Evolutionary conservation across 2,329 filamentous ascomycete genomes (phyloP).

Genomic region (Mycosphaerella arachidis): DNA sequence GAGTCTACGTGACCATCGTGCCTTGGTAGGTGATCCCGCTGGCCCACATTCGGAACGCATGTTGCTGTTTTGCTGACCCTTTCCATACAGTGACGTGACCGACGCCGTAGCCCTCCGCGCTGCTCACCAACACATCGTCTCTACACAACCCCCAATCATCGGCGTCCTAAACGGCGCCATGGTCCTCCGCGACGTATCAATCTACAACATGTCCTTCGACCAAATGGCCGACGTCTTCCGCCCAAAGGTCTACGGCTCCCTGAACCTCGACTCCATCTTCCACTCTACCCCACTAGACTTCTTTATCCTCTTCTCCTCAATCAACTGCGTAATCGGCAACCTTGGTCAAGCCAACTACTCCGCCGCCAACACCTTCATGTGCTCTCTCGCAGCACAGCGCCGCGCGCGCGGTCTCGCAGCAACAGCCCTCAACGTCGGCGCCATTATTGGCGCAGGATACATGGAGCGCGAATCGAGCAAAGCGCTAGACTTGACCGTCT

Average conservation of each 20-base stretch:
- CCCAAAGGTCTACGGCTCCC: conserved; percentile 50
- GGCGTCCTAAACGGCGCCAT: conserved; percentile 46
- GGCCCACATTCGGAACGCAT: too few relatives aligned
- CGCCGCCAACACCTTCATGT: conserved; percentile 40
- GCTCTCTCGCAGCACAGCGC: conserved; percentile 34
- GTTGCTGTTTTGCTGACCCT: too few relatives aligned
- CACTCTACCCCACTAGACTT: conserved; percentile 30
- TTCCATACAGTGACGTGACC: conserved; percentile 21
- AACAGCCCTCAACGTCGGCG: conserved; percentile 50
- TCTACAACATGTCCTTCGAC: conserved; percentile 46
- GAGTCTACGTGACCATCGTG: not conserved
- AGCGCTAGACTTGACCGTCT: not conserved
- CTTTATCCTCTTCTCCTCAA: conserved; percentile 52
- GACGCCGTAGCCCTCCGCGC: conserved; percentile 15
- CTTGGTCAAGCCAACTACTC: conserved; percentile 57
- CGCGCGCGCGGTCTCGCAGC: conserved; percentile 40
- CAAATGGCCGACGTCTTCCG: conserved; percentile 42
- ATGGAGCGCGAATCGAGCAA: conserved; percentile 16
- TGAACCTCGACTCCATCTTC: conserved; percentile 45
- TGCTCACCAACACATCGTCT: conserved; percentile 11
- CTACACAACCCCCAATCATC: conserved; percentile 32
- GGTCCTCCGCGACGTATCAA: conserved; percentile 45
- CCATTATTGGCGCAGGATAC: conserved; percentile 42
- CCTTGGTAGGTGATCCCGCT: too few relatives aligned
- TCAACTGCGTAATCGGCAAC: conserved; percentile 53